Evolutionary conservation across 2,329 filamentous ascomycete genomes (phyloP).

Genomic region (Chaetomiaceae sp.): DNA sequence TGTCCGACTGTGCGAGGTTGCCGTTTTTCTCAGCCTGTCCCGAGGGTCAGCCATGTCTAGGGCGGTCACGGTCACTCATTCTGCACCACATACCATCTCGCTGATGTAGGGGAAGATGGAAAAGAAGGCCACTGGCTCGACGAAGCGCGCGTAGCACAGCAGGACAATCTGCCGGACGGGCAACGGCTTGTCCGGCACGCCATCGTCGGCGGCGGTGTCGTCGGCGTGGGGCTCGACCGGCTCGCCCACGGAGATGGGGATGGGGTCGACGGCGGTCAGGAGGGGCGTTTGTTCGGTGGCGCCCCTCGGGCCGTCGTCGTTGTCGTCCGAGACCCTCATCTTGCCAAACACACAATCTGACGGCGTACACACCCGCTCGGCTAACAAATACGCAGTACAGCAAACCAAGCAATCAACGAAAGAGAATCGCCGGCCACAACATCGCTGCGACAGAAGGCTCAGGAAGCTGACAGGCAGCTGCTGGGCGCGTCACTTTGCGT

Average conservation of each 20-base stretch:
- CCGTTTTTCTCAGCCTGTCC: conserved; percentile 54
- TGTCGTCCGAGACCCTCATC: conserved; percentile 1
- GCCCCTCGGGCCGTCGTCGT: not conserved
- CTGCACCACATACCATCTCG: conserved; percentile 46
- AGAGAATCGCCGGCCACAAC: too few species aligned
- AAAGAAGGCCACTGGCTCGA: conserved; percentile 79
- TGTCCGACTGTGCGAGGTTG: conserved; percentile 53
- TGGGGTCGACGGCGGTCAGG: conserved; percentile 20
- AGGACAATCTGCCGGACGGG: conserved; percentile 61
- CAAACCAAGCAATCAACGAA: too few species aligned
- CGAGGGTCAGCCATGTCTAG: too few species aligned
- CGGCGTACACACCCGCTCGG: too few species aligned
- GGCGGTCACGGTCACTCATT: too few species aligned
- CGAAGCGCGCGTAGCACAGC: conserved; percentile 65
- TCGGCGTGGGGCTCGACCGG: conserved; percentile 15
- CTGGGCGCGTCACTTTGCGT: too few species aligned
- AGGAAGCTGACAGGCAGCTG: too few species aligned
- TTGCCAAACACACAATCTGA: too few species aligned
- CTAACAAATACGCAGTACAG: too few species aligned
- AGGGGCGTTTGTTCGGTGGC: conserved; percentile 30
- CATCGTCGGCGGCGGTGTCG: conserved; percentile 15
- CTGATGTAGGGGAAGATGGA: conserved; percentile 76
- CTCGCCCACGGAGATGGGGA: conserved; percentile 16
- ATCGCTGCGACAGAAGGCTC: too few species aligned
- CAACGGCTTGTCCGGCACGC: conserved; percentile 42